Evolutionary conservation across 306 rosid genomes (phyloP).

Genomic region (Oemleria cerasiformis): DNA sequence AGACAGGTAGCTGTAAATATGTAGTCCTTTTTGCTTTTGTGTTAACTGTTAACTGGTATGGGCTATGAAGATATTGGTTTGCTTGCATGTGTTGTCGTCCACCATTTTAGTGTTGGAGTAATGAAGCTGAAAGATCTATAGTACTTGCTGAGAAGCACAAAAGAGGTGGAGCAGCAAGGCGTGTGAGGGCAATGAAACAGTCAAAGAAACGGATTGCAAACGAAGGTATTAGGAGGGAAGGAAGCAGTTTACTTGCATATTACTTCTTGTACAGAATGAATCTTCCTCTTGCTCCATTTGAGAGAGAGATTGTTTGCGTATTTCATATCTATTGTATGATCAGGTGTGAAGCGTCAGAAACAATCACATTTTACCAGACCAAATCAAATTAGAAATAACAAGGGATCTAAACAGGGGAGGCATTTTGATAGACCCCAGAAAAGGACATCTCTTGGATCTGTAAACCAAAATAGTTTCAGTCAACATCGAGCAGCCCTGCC

Average conservation of each 20-base stretch:
- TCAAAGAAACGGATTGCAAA: constrained; percentile 28
- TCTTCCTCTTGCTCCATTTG: background rate
- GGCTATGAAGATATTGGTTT: constrained; percentile 6
- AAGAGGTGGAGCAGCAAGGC: constrained; percentile 72
- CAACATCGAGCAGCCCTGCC: constrained; percentile 26
- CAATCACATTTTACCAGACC: constrained; percentile 32
- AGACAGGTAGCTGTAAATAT: constrained; percentile 47
- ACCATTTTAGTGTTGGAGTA: constrained; percentile 53
- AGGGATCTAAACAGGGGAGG: constrained; percentile 29
- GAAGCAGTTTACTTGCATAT: constrained; percentile 10
- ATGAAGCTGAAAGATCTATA: constrained; percentile 60
- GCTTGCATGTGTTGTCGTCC: constrained; percentile 18
- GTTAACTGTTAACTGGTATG: background rate
- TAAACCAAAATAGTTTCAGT: background rate
- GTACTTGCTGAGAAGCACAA: constrained; percentile 76
- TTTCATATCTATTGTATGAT: constrained; percentile 18
- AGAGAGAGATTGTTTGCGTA: background rate
- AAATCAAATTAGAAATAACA: constrained; percentile 30
- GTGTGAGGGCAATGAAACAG: constrained; percentile 41
- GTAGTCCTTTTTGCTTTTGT: constrained; percentile 3
- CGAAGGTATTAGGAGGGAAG: constrained; percentile 34
- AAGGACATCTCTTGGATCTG: background rate
- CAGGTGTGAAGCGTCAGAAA: constrained; percentile 34
- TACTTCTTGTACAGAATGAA: background rate
- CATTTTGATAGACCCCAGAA: constrained; percentile 26